Evolutionary conservation across 1,139 yeast species (phyloP).

Genomic region (Yamadazyma diddensiae): DNA sequence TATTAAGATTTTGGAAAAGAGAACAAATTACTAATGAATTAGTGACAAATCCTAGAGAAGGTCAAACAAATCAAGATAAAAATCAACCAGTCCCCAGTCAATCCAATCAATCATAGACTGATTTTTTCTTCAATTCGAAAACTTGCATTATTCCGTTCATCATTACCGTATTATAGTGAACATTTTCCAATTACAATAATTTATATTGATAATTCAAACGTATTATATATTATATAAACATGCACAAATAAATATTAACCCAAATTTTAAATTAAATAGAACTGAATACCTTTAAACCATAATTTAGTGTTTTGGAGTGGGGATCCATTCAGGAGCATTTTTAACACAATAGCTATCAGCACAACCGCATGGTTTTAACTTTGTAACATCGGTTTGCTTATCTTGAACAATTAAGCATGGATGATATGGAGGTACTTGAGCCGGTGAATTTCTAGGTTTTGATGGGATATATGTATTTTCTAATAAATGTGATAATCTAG

Average conservation of each 20-base stretch:
- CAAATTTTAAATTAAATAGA: no score
- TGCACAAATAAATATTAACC: no score
- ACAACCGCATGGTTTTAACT: conserved; percentile 43
- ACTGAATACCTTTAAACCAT: no score
- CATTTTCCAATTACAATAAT: no score
- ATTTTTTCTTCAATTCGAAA: background rate
- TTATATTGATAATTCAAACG: conserved; percentile 1
- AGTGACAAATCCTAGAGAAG: conserved; percentile 12
- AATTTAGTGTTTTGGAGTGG: conserved; percentile 23
- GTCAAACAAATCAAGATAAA: background rate
- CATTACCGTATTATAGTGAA: no score
- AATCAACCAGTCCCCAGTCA: background rate
- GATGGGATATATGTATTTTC: conserved; percentile 38
- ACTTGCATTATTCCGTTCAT: no score
- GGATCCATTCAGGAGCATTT: conserved; percentile 44
- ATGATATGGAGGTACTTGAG: conserved; percentile 36
- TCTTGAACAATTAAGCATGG: conserved; percentile 48
- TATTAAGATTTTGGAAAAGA: conserved; percentile 80
- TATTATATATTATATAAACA: no score
- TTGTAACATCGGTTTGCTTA: conserved; percentile 37
- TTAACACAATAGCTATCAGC: conserved; percentile 43
- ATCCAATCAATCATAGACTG: background rate
- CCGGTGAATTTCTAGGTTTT: conserved; percentile 9
- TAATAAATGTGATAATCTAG: conserved; percentile 25
- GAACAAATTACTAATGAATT: conserved; percentile 49